A percentile compares a stretch with the other conserved stretches of the same genome.
Conservation (phyloP, 2,329 filamentous ascomycete genomes). For the Fusarium oligoseptatum region DNA sequence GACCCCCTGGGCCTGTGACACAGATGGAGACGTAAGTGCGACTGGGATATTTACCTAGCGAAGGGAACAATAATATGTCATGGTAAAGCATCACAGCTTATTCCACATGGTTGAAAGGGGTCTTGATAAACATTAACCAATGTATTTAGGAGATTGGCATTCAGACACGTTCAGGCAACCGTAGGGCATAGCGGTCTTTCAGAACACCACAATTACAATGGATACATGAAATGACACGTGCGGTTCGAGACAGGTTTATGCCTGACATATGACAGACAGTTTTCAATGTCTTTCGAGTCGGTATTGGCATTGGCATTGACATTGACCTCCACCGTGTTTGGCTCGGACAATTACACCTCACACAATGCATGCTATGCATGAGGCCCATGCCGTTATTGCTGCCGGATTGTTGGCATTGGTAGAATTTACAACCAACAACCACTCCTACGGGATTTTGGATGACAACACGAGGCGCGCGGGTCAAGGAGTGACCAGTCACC, state of each 20-base stretch:
- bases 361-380: background rate
- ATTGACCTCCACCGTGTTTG: background rate
- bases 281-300: background rate
- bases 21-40: background rate
- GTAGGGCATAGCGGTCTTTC: background rate
- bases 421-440: background rate
- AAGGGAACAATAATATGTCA: background rate
- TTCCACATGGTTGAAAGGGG: background rate
- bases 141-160: background rate
- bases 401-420: background rate
- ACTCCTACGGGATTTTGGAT: background rate
- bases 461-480: constrained; percentile 1
- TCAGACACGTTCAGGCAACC: background rate
- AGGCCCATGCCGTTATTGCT: background rate
- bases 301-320: background rate
- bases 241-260: background rate
- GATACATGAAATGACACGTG: background rate
- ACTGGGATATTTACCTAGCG: background rate
- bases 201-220: background rate
- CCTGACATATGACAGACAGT: background rate
- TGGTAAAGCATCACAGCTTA: background rate
- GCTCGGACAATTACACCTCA: background rate
- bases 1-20: background rate
- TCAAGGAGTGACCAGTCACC: background rate
- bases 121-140: background rate